Base-by-base conservation (phyloP, 2,329 filamentous ascomycete genomes). In the Chaetomiaceae sp. region DNA sequence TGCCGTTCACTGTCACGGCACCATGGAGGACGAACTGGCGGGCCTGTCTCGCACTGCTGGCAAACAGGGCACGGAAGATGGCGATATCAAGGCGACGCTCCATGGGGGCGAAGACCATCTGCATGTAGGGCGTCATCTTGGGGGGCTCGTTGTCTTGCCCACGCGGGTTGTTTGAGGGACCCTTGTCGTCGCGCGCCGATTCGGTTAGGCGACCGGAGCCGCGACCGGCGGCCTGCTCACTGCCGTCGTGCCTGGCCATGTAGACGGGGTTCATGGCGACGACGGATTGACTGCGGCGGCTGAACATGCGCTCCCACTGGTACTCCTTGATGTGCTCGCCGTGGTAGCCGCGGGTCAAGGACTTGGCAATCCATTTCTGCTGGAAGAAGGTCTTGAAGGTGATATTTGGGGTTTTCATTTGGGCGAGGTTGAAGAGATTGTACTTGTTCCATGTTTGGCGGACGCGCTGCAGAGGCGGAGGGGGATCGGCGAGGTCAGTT, bases 391-490 rank as follows among this genome's bases (percentile, higher is more conserved):
- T 96, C 55, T 73, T 70, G 44, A 60, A 63, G 55, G 60, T 64
- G 52, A 73, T 69, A 14, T 61, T 65, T 16, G 77, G 79, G 2
- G 68, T 63, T 38, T 63, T 70, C 30, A 80, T 64, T 59, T 79
- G 78, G 44, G 75, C 73, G 58, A 99, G 73, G 72, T 96, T 96
- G 81, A 88, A 99, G 57, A 99, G 78, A 67, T 95, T 96, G 77
- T 89, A 90, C 74, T 96, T 95, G 77, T 89, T 95, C 93, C 92
- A 96, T 75, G 90, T 89, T 76, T 93, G 88, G 63, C 92, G 86
- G 69, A 96, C 69, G 87, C 89, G 95, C 91, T 97, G 66, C 35
- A 43, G 38, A 17, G 21, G 37, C n/a, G n/a, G n/a, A 31, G 20
- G 44, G 34, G 9, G 14, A 38, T 38, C 27, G 27, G 16, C 31